These are phyloP conservation scores for Yamadazyma olivae DNA, from an alignment of 805 yeast genomes.

Conservation along the genomic window DNA sequence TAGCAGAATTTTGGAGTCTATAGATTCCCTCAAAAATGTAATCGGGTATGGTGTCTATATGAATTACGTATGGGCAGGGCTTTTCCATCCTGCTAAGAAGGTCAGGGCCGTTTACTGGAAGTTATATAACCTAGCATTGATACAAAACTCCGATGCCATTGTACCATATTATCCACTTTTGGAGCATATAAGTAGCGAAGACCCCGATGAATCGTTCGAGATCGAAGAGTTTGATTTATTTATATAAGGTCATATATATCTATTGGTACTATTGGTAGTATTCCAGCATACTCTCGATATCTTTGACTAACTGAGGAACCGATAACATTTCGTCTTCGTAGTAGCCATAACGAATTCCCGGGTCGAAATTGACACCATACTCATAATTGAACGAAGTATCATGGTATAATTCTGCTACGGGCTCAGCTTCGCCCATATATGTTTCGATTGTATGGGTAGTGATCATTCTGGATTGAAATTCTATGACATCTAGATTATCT, in stretches of 20 bases:
- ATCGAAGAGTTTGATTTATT: slow-evolving; percentile 53
- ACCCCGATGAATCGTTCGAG: slow-evolving; percentile 18
- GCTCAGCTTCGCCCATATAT: slow-evolving; percentile 33
- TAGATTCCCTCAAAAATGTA: slow-evolving; percentile 67
- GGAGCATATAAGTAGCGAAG: slow-evolving; percentile 25
- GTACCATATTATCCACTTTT: slow-evolving; percentile 79
- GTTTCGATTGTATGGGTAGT: slow-evolving; percentile 42
- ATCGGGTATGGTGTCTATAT: slow-evolving; percentile 74
- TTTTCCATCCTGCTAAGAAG: slow-evolving; percentile 89
- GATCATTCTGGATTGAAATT: slow-evolving; percentile 51
- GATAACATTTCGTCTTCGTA: no score
- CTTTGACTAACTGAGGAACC: no score
- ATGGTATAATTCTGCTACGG: no score
- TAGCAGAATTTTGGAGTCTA: slow-evolving; percentile 71
- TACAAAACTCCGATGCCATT: slow-evolving; percentile 68
- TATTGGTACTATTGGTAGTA: slow-evolving; percentile 5
- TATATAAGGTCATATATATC: slow-evolving; percentile 27
- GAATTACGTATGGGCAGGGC: slow-evolving; percentile 81
- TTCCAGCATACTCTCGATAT: slow-evolving; percentile 6
- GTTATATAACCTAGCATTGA: slow-evolving; percentile 71
- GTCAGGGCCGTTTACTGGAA: slow-evolving; percentile 88
- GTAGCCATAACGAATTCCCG: background rate
- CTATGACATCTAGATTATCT: slow-evolving; percentile 30
- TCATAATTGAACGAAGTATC: no score
- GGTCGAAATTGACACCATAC: background rate